Conservation (phyloP, 2,329 filamentous ascomycete species). For the Colletotrichum endophyticum region DNA sequence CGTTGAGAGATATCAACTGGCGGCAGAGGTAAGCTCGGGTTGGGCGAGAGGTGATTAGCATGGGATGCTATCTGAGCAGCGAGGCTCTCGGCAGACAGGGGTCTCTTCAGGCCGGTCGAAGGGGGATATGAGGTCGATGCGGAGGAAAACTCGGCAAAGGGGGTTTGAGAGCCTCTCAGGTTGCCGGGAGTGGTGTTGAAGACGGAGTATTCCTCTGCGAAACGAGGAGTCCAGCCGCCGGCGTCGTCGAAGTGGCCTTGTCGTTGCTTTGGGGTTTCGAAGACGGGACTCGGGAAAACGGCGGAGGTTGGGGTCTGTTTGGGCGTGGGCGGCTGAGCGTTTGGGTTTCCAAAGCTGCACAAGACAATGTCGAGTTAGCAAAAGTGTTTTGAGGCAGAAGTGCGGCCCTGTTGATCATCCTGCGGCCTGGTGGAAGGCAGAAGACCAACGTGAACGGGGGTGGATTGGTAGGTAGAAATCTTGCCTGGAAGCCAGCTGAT, state of each 20-base stretch:
- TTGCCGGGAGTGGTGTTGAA: constrained; percentile 69
- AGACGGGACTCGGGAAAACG: constrained; percentile 58
- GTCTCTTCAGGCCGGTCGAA: constrained; percentile 48
- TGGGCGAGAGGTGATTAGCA: constrained; percentile 64
- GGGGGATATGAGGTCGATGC: constrained; percentile 38
- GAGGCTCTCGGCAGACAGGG: constrained; percentile 55
- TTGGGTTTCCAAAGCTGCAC: constrained; percentile 66
- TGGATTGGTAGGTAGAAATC: constrained; percentile 23
- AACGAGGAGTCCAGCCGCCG: constrained; percentile 63
- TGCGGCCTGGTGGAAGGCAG: constrained; percentile 12
- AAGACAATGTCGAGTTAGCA: constrained; percentile 38
- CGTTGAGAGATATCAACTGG: constrained; percentile 64
- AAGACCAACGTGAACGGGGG: constrained; percentile 19
- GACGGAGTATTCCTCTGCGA: constrained; percentile 69
- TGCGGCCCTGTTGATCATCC: constrained; percentile 10
- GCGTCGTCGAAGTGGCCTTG: constrained; percentile 53
- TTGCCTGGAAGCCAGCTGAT: constrained; percentile 61
- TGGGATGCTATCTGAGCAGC: constrained; percentile 62
- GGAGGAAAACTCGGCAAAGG: constrained; percentile 50
- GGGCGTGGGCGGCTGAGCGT: constrained; percentile 64
- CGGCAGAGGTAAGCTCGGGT: constrained; percentile 57
- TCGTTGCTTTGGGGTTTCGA: constrained; percentile 60
- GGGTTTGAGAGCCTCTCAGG: constrained; percentile 49
- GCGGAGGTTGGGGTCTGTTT: constrained; percentile 61
- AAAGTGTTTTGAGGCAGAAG: constrained; percentile 13